A percentile compares a stretch with the other conserved stretches of the same genome.
phyloP scores from a whole-genome alignment of 1,139 yeast species.

The Geotrichum carabidarum region DNA sequence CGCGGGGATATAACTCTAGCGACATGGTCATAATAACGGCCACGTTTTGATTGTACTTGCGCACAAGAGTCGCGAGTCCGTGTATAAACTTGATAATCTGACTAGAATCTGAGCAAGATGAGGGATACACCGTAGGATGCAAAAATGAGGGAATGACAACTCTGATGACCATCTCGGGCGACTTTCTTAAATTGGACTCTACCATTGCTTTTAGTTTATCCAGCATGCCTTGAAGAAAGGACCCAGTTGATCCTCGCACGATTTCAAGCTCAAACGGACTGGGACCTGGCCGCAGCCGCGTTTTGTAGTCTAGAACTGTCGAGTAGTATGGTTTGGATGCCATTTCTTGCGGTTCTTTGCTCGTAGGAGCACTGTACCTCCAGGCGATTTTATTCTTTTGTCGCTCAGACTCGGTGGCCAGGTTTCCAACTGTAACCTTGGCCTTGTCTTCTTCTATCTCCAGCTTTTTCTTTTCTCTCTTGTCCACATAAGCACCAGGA shows the following conservation, averaged over 20 bases:
- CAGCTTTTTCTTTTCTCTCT: conserved; percentile 60
- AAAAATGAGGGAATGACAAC: conserved; percentile 69
- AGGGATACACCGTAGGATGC: conserved; percentile 72
- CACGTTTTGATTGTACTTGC: conserved; percentile 45
- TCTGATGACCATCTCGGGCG: conserved; percentile 47
- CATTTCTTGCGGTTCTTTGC: conserved; percentile 3
- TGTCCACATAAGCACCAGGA: conserved; percentile 76
- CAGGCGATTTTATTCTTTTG: conserved; percentile 44
- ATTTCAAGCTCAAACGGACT: conserved; percentile 34
- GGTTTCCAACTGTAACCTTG: conserved; percentile 62
- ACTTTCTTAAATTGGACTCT: conserved; percentile 1
- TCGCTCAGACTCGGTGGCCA: conserved; percentile 39
- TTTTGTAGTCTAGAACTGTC: conserved; percentile 55
- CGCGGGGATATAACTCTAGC: conserved; percentile 61
- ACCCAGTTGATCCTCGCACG: background rate
- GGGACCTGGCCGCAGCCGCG: conserved; percentile 63
- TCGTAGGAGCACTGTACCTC: conserved; percentile 43
- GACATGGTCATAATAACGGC: conserved; percentile 56
- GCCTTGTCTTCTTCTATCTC: conserved; percentile 56
- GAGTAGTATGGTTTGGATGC: conserved; percentile 16
- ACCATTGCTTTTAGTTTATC: background rate
- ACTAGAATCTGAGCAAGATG: conserved; percentile 46
- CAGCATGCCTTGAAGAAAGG: conserved; percentile 8
- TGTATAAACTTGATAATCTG: conserved; percentile 60
- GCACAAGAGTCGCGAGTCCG: conserved; percentile 52